Conservation (phyloP, 139 green algal species). For the Chara braunii region DNA sequence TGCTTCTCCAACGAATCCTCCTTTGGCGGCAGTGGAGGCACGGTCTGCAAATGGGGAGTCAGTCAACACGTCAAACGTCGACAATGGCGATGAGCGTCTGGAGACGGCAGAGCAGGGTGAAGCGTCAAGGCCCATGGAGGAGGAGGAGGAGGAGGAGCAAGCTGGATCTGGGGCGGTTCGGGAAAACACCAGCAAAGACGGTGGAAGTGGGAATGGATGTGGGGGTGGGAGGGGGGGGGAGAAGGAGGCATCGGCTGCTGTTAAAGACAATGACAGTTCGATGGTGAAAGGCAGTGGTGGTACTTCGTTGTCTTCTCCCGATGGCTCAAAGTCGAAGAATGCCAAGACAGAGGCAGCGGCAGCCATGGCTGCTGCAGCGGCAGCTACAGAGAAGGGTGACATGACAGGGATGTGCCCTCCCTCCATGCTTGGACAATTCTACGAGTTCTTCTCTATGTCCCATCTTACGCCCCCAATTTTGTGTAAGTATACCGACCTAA, state of each 20-base stretch:
- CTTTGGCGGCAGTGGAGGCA: too few relatives aligned
- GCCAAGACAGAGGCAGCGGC: slow-evolving; percentile 21
- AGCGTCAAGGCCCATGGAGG: neutral
- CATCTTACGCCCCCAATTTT: slow-evolving; percentile 24
- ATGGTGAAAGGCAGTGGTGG: too few relatives aligned
- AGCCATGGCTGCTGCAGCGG: slow-evolving; percentile 34
- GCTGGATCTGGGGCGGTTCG: neutral
- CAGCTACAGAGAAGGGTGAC: slow-evolving; percentile 26
- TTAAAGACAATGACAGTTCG: too few relatives aligned
- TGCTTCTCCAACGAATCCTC: too few relatives aligned
- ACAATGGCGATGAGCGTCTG: too few relatives aligned
- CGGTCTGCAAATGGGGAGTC: too few relatives aligned
- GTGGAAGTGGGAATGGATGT: neutral
- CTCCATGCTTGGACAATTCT: slow-evolving; percentile 36
- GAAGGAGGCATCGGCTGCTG: slow-evolving; percentile 1
- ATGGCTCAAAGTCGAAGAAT: too few relatives aligned
- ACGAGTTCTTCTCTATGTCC: slow-evolving; percentile 32
- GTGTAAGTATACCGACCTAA: too few relatives aligned
- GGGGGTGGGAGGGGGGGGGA: slow-evolving; percentile 1
- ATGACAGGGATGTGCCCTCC: slow-evolving; percentile 31
- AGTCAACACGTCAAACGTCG: too few relatives aligned
- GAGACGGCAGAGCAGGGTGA: neutral
- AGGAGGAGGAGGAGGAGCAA: neutral
- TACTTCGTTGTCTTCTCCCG: too few relatives aligned
- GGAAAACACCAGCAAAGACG: neutral